Evolutionary conservation across 257 asterid species (phyloP).

Genomic region (Solanum neorickii): DNA sequence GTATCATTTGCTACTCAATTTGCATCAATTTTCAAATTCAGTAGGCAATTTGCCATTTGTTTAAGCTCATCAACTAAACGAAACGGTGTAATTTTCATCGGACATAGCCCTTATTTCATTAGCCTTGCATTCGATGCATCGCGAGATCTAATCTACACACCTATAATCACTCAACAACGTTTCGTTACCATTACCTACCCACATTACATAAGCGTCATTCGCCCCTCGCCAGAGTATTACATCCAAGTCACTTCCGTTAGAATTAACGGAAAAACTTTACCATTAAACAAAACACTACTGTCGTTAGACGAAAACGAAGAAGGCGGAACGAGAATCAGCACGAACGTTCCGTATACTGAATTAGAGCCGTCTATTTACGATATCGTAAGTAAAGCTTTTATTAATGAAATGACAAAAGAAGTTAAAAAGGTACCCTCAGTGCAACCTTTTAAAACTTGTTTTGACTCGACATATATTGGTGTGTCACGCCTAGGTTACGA

Average conservation of each 20-base stretch:
- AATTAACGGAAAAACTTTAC: not conserved
- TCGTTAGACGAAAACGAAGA: not conserved
- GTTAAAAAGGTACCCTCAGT: not conserved
- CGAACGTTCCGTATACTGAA: not conserved
- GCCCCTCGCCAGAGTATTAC: not conserved
- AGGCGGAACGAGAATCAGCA: not conserved
- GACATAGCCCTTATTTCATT: slow-evolving; percentile 5
- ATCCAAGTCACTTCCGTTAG: not conserved
- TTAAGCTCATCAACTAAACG: not conserved
- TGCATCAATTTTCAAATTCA: not conserved
- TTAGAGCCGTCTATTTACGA: not conserved
- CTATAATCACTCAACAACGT: not conserved
- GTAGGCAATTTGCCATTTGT: slow-evolving; percentile 3
- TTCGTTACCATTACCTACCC: not conserved
- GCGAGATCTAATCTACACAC: not conserved
- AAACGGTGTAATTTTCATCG: slow-evolving; percentile 7
- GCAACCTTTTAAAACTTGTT: not conserved
- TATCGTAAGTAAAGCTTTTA: not conserved
- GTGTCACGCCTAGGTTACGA: not conserved
- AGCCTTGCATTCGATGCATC: slow-evolving; percentile 1
- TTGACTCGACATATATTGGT: not conserved
- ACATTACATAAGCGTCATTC: not conserved
- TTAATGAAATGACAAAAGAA: not conserved
- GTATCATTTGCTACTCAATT: not conserved
- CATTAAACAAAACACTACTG: not conserved